phyloP scores from a whole-genome alignment of 1,284 basidiomycete genomes.

The Boletus sp. region DNA sequence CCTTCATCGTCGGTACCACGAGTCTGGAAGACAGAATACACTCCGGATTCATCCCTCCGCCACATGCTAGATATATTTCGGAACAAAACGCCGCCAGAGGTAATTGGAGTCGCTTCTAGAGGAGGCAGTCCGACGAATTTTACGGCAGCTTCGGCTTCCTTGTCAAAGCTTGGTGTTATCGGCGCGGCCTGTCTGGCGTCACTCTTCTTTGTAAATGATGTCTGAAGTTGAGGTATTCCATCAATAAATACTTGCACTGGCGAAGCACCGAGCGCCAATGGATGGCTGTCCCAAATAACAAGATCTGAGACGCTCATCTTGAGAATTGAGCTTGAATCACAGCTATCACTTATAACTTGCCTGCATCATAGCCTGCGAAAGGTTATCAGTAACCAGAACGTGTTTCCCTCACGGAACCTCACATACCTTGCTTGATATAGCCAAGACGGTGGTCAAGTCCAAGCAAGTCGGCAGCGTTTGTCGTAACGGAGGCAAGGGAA shows the following conservation, averaged over 20 bases:
- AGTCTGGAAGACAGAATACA: constrained; percentile 20
- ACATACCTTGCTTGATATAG: constrained; percentile 46
- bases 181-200: constrained; percentile 48
- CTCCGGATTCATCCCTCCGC: constrained; percentile 22
- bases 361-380: constrained; percentile 34
- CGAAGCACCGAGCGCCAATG: constrained; percentile 68
- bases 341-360: constrained; percentile 10
- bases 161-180: constrained; percentile 57
- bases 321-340: background rate
- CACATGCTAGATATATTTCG: constrained; percentile 38
- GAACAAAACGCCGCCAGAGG: constrained; percentile 36
- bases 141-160: constrained; percentile 52
- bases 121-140: constrained; percentile 65
- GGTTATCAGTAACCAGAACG: background rate
- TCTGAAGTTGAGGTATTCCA: constrained; percentile 55
- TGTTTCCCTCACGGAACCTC: background rate
- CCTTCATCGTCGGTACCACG: constrained; percentile 14
- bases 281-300: constrained; percentile 89
- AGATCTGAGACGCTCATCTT: constrained; percentile 48
- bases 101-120: constrained; percentile 36
- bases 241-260: constrained; percentile 71
- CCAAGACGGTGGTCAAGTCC: constrained; percentile 69
- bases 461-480: constrained; percentile 56
- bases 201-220: constrained; percentile 45
- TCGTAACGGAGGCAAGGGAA: constrained; percentile 58